A percentile compares a stretch with the other conserved stretches of the same genome.
Evolutionary conservation across 331 rosid species (phyloP).

Genomic region (Telfairia occidentalis): DNA sequence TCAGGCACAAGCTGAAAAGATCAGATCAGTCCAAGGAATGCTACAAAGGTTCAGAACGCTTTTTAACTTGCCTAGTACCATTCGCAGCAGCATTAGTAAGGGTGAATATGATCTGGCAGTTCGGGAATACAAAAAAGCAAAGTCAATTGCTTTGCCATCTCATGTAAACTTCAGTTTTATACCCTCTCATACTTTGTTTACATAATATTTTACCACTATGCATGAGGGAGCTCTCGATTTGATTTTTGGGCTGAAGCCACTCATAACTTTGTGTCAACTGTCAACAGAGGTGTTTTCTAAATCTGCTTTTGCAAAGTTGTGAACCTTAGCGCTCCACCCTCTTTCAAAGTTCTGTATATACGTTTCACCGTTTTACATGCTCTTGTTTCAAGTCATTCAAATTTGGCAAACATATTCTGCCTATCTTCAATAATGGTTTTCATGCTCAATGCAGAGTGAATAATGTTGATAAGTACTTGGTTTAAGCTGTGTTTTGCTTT

Average conservation of each 20-base stretch:
- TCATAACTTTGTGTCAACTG: background rate
- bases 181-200: background rate
- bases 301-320: background rate
- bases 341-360: background rate
- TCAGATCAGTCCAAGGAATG: conserved; percentile 98
- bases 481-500: background rate
- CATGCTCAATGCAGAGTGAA: background rate
- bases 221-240: background rate
- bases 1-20: conserved; percentile 98
- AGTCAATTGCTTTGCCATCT: conserved; percentile 88
- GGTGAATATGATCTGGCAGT: conserved; percentile 98
- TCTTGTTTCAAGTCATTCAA: background rate
- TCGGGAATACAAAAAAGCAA: conserved; percentile 98
- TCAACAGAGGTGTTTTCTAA: background rate
- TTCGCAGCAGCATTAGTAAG: conserved; percentile 88
- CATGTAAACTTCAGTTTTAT: conserved; percentile 40
- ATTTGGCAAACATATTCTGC: background rate
- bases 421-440: background rate
- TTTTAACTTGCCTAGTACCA: conserved; percentile 93
- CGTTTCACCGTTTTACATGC: background rate
- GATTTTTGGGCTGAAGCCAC: conserved; percentile 7
- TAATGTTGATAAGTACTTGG: background rate
- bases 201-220: background rate
- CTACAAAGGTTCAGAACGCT: conserved; percentile 93
- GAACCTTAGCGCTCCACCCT: background rate